A percentile compares a stretch with the other conserved stretches of the same genome.
These are phyloP conservation scores for Setomelanomma holmii DNA, from an alignment of 2,329 filamentous ascomycete species.

Conservation along the genomic window DNA sequence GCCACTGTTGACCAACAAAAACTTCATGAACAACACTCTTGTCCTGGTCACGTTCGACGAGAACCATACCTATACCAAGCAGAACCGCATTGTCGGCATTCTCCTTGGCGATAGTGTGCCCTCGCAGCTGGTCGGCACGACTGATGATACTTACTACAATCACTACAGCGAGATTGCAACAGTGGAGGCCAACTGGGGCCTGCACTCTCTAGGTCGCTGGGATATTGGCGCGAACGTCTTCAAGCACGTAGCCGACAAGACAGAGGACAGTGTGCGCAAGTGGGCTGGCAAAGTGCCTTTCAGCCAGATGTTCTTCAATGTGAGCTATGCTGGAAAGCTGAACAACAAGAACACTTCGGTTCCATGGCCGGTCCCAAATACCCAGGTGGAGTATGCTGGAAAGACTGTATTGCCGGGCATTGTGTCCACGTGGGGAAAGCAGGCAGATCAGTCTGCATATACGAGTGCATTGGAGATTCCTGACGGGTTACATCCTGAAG, in stretches of 20 bases:
- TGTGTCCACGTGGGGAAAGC: constrained; percentile 31
- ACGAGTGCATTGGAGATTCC: constrained; percentile 41
- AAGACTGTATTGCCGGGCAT: constrained; percentile 35
- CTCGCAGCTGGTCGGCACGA: constrained; percentile 67
- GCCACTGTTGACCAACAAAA: constrained; percentile 71
- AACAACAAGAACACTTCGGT: constrained; percentile 37
- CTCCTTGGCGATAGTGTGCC: constrained; percentile 79
- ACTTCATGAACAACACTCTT: constrained; percentile 79
- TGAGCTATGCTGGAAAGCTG: constrained; percentile 40
- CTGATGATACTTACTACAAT: constrained; percentile 66
- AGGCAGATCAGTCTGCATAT: constrained; percentile 33
- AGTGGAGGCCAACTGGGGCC: constrained; percentile 55
- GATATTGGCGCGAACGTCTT: constrained; percentile 58
- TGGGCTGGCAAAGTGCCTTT: constrained; percentile 38
- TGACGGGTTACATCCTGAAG: constrained; percentile 44
- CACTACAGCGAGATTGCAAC: constrained; percentile 56
- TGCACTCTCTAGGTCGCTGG: constrained; percentile 56
- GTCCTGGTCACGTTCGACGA: constrained; percentile 82
- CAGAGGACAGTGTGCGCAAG: constrained; percentile 30
- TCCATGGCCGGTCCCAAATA: constrained; percentile 40
- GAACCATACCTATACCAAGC: constrained; percentile 70
- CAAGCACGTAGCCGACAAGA: constrained; percentile 38
- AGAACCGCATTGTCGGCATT: constrained; percentile 74
- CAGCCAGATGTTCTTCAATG: constrained; percentile 41
- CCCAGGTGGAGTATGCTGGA: constrained; percentile 31